phyloP scores from a whole-genome alignment of 306 rosid species.

The Hippophae rhamnoides region DNA sequence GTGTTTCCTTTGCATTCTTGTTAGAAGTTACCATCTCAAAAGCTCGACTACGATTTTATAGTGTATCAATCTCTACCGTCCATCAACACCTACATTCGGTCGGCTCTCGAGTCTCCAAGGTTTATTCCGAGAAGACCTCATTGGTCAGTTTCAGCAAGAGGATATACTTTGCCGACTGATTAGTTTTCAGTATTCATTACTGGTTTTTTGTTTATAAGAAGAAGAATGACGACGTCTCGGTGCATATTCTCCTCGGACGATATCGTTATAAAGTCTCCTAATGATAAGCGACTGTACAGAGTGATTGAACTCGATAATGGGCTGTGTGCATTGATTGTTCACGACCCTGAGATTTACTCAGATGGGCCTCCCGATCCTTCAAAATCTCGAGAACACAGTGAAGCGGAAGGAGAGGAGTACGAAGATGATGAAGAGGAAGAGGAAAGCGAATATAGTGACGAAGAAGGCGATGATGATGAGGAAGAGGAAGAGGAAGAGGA shows the following conservation, averaged over 20 bases:
- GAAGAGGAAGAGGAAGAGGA: constrained; percentile 21
- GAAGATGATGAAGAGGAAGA: constrained; percentile 11
- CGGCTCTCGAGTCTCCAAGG: not conserved
- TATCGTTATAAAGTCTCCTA: constrained; percentile 62
- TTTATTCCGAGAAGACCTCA: not conserved
- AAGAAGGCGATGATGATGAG: constrained; percentile 16
- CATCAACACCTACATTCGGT: too few relatives aligned
- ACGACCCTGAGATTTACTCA: constrained; percentile 84
- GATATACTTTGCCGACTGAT: too few relatives aligned
- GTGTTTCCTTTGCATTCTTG: too few relatives aligned
- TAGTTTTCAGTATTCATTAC: not conserved
- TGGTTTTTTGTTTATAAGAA: not conserved
- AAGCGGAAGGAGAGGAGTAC: constrained; percentile 25
- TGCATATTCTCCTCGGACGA: constrained; percentile 42
- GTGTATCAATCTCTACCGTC: too few relatives aligned
- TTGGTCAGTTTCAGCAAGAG: not conserved
- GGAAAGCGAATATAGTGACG: not conserved
- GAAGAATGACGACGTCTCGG: constrained; percentile 18
- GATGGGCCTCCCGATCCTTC: constrained; percentile 34
- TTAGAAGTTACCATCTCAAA: too few relatives aligned
- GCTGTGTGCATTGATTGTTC: constrained; percentile 71
- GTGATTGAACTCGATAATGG: constrained; percentile 57
- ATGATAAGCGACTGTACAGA: constrained; percentile 63
- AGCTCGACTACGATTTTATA: too few relatives aligned
- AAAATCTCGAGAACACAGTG: constrained; percentile 13